phyloP scores from a whole-genome alignment of 2,329 filamentous ascomycete genomes.

The Fusarium staphyleae region DNA sequence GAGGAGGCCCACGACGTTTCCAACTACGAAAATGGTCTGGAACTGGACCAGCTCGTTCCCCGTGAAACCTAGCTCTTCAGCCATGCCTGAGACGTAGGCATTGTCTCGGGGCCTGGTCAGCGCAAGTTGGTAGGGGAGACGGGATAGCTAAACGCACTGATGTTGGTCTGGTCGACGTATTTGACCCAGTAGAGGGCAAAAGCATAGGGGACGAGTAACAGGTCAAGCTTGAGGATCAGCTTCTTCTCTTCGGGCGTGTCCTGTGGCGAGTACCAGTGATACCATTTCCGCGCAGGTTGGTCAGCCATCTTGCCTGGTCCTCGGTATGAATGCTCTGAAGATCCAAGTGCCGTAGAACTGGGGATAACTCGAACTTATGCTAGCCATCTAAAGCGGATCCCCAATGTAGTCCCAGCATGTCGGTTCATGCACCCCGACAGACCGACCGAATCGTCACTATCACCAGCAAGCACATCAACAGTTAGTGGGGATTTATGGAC shows the following conservation, averaged over 20 bases:
- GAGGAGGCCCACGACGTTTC: constrained; percentile 26
- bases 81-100: constrained; percentile 32
- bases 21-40: constrained; percentile 31
- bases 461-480: constrained; percentile 10
- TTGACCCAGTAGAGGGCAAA: constrained; percentile 32
- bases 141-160: constrained; percentile 4
- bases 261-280: constrained; percentile 56
- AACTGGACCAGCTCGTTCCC: constrained; percentile 32
- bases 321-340: not conserved
- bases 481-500: constrained; percentile 1
- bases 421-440: not conserved
- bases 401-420: too few relatives aligned
- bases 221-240: constrained; percentile 63
- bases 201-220: constrained; percentile 60
- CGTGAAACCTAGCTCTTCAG: constrained; percentile 22
- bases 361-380: not conserved
- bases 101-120: constrained; percentile 20
- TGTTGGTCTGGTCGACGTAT: constrained; percentile 33
- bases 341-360: not conserved
- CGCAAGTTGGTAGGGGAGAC: fast-evolving
- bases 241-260: constrained; percentile 49
- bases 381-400: not conserved
- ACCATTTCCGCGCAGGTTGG: constrained; percentile 18
- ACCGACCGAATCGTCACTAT: constrained; percentile 1
- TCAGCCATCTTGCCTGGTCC: constrained; percentile 9